A percentile compares a stretch with the other conserved stretches of the same genome.
These are phyloP conservation scores for Baudoinia panamericana DNA, from an alignment of 495 filamentous ascomycete genomes.

Conservation along the genomic window DNA sequence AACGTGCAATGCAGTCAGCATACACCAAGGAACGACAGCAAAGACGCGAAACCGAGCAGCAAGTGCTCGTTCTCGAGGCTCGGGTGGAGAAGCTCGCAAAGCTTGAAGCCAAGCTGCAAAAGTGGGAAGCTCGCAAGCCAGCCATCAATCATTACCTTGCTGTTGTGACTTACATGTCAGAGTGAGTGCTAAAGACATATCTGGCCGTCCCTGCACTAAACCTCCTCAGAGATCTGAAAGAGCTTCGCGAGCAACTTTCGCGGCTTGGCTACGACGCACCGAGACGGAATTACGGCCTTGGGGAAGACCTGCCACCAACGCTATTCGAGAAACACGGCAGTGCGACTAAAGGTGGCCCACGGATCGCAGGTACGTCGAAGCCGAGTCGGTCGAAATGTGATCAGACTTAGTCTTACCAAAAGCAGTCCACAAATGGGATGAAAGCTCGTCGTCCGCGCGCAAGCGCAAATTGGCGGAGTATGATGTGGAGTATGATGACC, in stretches of 20 bases:
- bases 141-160: conserved; percentile 25
- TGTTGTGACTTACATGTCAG: conserved; percentile 20
- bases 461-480: conserved; percentile 18
- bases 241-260: conserved; percentile 16
- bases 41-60: conserved; percentile 18
- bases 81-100: conserved; percentile 15
- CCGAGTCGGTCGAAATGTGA: not conserved
- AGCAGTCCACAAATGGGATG: not conserved
- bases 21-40: conserved; percentile 9
- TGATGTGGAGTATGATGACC: not conserved
- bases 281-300: conserved; percentile 16
- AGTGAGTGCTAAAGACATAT: conserved; percentile 23
- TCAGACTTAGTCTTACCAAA: too few species aligned
- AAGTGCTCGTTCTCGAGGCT: conserved; percentile 26
- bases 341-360: not conserved
- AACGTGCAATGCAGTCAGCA: not conserved
- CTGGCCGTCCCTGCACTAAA: too few species aligned
- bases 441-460: conserved; percentile 7
- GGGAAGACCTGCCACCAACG: conserved; percentile 1
- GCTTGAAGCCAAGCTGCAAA: conserved; percentile 18
- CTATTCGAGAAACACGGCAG: conserved; percentile 3
- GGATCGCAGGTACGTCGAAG: not conserved
- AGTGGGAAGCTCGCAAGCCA: conserved; percentile 22
- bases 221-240: too few species aligned
- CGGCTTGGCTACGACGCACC: conserved; percentile 23